Conservation (phyloP, 2,329 filamentous ascomycete species). For the Aurifilum marmelostoma region DNA sequence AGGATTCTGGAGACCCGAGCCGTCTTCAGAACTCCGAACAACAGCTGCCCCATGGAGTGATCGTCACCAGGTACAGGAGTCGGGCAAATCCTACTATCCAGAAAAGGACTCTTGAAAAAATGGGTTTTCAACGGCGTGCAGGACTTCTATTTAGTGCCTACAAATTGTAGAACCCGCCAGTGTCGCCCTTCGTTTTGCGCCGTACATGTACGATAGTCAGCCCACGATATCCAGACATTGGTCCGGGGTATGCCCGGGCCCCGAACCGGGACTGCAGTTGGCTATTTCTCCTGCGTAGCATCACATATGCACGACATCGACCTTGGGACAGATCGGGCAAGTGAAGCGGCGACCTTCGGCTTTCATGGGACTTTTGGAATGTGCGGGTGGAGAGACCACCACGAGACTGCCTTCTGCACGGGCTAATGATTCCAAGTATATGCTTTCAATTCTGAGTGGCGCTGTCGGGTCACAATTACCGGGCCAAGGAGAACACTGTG, state of each 20-base stretch:
- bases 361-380: neutral
- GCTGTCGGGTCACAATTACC: neutral
- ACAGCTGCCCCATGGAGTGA: neutral
- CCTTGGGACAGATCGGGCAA: neutral
- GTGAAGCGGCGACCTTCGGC: conserved; percentile 7
- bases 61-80: neutral
- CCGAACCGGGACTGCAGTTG: neutral
- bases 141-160: neutral
- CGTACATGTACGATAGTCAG: neutral
- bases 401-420: neutral
- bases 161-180: too few species aligned
- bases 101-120: neutral
- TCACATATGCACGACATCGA: conserved; percentile 1
- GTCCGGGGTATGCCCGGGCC: neutral
- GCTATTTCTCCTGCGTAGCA: neutral
- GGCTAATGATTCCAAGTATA: neutral
- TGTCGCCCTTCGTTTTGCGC: neutral
- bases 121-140: neutral
- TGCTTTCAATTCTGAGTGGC: neutral
- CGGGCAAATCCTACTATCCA: neutral
- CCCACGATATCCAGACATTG: neutral
- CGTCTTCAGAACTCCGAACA: neutral
- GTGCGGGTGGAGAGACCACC: neutral
- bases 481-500: neutral
- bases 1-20: neutral